Percentiles rank a stretch among this genome's conserved stretches.
phyloP scores from a whole-genome alignment of 139 green algal species.

The Chlorella sp. region DNA sequence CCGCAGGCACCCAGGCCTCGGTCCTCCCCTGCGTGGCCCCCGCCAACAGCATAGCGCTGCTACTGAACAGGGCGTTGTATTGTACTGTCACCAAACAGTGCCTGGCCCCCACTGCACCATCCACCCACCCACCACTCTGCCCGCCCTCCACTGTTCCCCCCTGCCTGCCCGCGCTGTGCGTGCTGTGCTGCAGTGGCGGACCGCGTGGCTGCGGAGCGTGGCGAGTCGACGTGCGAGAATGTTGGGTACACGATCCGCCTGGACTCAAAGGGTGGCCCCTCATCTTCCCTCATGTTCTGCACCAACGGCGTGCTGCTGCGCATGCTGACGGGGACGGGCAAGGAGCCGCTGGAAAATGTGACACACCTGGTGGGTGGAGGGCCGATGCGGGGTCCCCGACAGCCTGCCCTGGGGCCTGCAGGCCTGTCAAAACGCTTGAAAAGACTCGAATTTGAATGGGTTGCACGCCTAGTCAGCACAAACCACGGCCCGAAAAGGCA shows the following conservation, averaged over 20 bases:
- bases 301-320: conserved; percentile 86
- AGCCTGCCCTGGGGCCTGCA: no score
- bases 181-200: conserved; percentile 64
- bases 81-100: no score
- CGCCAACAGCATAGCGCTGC: no score
- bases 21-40: no score
- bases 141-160: no score
- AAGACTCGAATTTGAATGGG: no score
- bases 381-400: no score
- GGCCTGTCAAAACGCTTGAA: background rate
- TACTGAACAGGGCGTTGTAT: no score
- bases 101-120: no score
- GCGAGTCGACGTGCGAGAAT: conserved; percentile 68
- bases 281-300: conserved; percentile 69
- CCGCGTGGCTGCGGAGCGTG: conserved; percentile 77
- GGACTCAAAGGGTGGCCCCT: conserved; percentile 61
- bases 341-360: conserved; percentile 32
- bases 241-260: conserved; percentile 87
- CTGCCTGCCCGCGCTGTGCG: background rate
- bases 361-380: conserved; percentile 66
- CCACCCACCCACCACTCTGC: background rate
- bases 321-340: conserved; percentile 59
- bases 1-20: no score
- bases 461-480: no score
- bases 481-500: no score